Conservation (phyloP, 2,329 filamentous ascomycete species). For the Colletotrichum musicola region DNA sequence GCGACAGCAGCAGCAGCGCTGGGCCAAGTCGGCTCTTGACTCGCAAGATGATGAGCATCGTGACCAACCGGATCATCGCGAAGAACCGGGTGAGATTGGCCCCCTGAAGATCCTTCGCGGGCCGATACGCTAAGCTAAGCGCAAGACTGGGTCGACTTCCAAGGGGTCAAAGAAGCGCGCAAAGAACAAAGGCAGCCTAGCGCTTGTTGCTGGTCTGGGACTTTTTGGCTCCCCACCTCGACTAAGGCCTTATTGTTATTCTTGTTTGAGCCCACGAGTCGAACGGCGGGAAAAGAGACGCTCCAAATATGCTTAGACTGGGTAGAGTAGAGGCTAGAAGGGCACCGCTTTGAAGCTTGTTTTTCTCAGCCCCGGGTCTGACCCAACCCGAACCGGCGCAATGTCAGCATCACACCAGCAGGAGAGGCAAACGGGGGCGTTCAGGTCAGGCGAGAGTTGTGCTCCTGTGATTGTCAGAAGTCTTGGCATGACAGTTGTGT, state of each 20-base stretch:
- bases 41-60: neutral
- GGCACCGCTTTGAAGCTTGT: neutral
- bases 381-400: conserved; percentile 8
- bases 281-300: neutral
- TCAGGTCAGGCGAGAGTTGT: neutral
- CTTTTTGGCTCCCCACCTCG: neutral
- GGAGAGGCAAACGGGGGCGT: neutral
- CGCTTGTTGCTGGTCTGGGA: neutral
- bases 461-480: conserved; percentile 13
- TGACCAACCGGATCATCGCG: neutral
- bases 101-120: conserved; percentile 8
- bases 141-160: conserved; percentile 2
- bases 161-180: conserved; percentile 19
- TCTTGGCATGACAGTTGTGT: conserved; percentile 21
- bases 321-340: neutral
- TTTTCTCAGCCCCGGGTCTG: conserved; percentile 6
- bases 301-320: neutral
- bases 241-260: neutral
- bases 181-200: conserved; percentile 18
- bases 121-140: neutral
- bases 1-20: neutral
- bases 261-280: neutral
- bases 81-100: neutral
- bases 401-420: conserved; percentile 8
- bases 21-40: neutral